These are phyloP conservation scores for Brassica napus DNA, from an alignment of 345 rosid species.

Conservation along the genomic window Da-Ae NC_063450.1:2153001-2153500, in stretches of 20 bases:
- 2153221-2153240: not conserved
- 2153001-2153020: conserved; percentile 34
- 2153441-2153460: not conserved
- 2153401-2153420: not conserved
- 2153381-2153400: conserved; percentile 6
- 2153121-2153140: conserved; percentile 67
- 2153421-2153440: not conserved
- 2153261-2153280: conserved; percentile 1
- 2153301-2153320: conserved; percentile 87
- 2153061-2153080: not conserved
- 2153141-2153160: not conserved
- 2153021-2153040: not conserved
- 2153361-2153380: not conserved
- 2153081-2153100: conserved; percentile 73
- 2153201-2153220: too few relatives aligned
- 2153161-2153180: not conserved
- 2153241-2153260: too few relatives aligned
- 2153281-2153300: conserved; percentile 92
- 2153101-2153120: conserved; percentile 94
- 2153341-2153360: conserved; percentile 53
- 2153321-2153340: conserved; percentile 83
- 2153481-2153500: not conserved
- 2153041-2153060: not conserved
- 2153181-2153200: not conserved
- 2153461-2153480: not conserved